Base-by-base conservation (phyloP, 768 basidiomycete species). In the Kwoniella sp. region DNA sequence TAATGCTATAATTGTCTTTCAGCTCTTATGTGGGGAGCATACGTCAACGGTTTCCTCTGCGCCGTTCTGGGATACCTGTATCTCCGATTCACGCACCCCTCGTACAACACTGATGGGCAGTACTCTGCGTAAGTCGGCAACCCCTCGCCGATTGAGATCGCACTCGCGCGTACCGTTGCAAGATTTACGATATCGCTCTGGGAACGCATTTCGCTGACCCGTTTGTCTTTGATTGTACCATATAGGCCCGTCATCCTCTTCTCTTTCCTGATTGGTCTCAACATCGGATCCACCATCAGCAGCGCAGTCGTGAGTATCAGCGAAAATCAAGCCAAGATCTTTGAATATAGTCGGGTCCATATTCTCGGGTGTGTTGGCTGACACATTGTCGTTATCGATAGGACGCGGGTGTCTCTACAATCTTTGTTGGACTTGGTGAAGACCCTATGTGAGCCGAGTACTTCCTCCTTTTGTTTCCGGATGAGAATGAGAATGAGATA, bases 401-500 rank as follows among this genome's bases (percentile, higher is more conserved):
- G 70, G 90, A 92, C 75, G 90, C 90, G 15, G 92, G 91, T 55
- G 91, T 93, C 0, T 92, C 90, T 1, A 92, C 91, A 1, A 91
- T 92, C 87, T 90, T 92, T 75, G 91, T 93, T 31, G 91, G 90
- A 8, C 83, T 93, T 9, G 90, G 87, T 56, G 91, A 93, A 78
- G 90, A 93, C 74, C 91, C 90, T 2, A 86, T 89, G 71, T 75
- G 51, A 68, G 75, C 31, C 1, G 34, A 20, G 34, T 38, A 2
- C n/a, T 56, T 34, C n/a, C 12, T 31, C 13, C 34, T 37, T 37
- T 37, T 5, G 34, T 37, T 37, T 37, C 34, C 5, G 34, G n/a
- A n/a, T n/a, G n/a, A n/a, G n/a, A n/a, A n/a, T n/a, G n/a, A n/a
- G n/a, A n/a, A n/a, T n/a, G n/a, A n/a, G n/a, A n/a, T n/a, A n/a